These are phyloP conservation scores for Xerocomus potaroensis DNA, from an alignment of 768 basidiomycete species.

Conservation along the genomic window DNA sequence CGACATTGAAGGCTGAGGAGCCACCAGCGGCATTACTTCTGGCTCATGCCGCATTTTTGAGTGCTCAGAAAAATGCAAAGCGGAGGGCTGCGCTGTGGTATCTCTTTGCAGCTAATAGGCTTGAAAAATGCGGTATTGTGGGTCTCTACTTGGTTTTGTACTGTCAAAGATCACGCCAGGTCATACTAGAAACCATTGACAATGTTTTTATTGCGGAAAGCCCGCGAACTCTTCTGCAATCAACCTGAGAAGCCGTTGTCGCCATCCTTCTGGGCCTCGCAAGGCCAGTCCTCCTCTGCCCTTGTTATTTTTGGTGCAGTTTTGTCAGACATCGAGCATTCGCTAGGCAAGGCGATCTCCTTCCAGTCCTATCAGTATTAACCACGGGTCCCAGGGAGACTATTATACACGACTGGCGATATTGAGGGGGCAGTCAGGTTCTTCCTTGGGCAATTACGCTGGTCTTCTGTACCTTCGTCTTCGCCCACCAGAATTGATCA, in stretches of 20 bases:
- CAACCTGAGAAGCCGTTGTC: conserved; percentile 58
- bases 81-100: conserved; percentile 79
- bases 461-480: conserved; percentile 29
- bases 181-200: conserved; percentile 72
- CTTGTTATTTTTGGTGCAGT: conserved; percentile 56
- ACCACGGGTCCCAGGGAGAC: conserved; percentile 51
- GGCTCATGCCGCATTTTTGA: conserved; percentile 74
- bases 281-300: conserved; percentile 42
- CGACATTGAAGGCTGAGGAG: conserved; percentile 66
- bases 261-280: conserved; percentile 77
- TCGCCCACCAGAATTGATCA: conserved; percentile 14
- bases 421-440: conserved; percentile 68
- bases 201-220: conserved; percentile 72
- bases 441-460: conserved; percentile 70
- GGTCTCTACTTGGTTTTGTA: conserved; percentile 29
- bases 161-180: neutral
- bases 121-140: conserved; percentile 85
- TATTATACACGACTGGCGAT: conserved; percentile 90
- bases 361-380: conserved; percentile 5
- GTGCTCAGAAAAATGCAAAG: conserved; percentile 48
- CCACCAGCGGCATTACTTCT: conserved; percentile 73
- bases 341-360: conserved; percentile 49
- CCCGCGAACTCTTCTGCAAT: conserved; percentile 57
- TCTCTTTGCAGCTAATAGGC: conserved; percentile 63
- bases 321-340: conserved; percentile 71